A percentile compares a stretch with the other conserved stretches of the same genome.
phyloP scores from a whole-genome alignment of 2,329 filamentous ascomycete genomes.

The Xylaria sp. region DNA sequence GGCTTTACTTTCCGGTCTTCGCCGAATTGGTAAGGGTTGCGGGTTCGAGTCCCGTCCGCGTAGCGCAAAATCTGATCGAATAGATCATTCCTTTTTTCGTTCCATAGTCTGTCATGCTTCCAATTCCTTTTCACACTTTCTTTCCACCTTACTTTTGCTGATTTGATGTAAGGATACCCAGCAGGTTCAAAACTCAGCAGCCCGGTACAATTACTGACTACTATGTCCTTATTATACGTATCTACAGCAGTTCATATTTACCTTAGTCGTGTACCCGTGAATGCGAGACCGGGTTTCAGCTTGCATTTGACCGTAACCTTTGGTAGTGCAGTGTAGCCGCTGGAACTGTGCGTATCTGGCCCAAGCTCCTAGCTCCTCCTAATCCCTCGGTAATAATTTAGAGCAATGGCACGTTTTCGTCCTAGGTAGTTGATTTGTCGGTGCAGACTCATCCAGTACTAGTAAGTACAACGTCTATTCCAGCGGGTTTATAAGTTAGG shows the following conservation, averaged over 20 bases:
- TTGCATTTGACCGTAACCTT: not conserved
- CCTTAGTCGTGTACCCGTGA: not conserved
- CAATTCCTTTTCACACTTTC: not conserved
- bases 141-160: too few relatives aligned
- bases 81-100: too few relatives aligned
- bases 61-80: not conserved
- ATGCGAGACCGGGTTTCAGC: not conserved
- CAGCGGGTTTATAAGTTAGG: too few relatives aligned
- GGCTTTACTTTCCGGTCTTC: slow-evolving; percentile 35
- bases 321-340: too few relatives aligned
- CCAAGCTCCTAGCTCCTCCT: slow-evolving; percentile 1
- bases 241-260: too few relatives aligned
- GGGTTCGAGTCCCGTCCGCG: slow-evolving; percentile 39
- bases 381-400: not conserved
- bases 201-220: too few relatives aligned
- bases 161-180: too few relatives aligned
- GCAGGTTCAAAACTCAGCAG: too few relatives aligned
- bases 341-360: not conserved
- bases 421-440: not conserved
- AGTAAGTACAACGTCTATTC: not conserved
- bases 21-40: slow-evolving; percentile 28
- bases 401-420: not conserved
- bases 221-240: too few relatives aligned
- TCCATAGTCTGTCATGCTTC: not conserved
- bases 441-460: not conserved